These are phyloP conservation scores for Penicillium macrosclerotiorum DNA, from an alignment of 495 filamentous ascomycete species.

Conservation along the genomic window DNA sequence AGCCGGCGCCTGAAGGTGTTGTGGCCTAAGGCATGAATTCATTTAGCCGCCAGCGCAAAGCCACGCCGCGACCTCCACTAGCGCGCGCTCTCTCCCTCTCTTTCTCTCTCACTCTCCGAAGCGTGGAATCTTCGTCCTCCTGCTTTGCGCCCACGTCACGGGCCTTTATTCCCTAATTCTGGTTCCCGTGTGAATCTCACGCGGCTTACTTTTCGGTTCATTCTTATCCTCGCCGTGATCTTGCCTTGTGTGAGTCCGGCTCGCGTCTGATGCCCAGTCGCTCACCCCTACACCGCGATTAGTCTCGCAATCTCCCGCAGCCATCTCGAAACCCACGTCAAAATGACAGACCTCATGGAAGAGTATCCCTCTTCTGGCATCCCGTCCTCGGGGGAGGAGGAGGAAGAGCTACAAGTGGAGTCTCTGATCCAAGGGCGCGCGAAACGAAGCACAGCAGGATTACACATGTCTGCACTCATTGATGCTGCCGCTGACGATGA, in stretches of 20 bases:
- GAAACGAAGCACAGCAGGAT: slow-evolving; percentile 83
- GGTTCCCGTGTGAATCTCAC: too few species aligned
- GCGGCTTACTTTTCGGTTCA: background rate
- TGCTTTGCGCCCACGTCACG: background rate
- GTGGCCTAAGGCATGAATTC: slow-evolving; percentile 1
- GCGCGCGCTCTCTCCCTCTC: background rate
- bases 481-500: slow-evolving; percentile 76
- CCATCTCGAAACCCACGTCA: background rate
- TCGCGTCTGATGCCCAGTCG: slow-evolving; percentile 11
- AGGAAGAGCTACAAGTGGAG: slow-evolving; percentile 52
- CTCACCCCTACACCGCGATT: slow-evolving; percentile 1
- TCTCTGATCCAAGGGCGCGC: slow-evolving; percentile 74
- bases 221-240: background rate
- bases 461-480: slow-evolving; percentile 75
- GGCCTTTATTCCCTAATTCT: too few species aligned
- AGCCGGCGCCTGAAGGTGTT: too few species aligned
- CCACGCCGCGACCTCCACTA: slow-evolving; percentile 3
- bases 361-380: slow-evolving; percentile 28
- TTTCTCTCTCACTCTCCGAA: background rate
- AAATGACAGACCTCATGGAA: slow-evolving; percentile 29
- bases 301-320: background rate
- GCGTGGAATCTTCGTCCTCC: too few species aligned
- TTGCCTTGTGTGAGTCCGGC: background rate
- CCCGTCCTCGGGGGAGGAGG: slow-evolving; percentile 37
- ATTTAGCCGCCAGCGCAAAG: background rate